A percentile compares a stretch with the other conserved stretches of the same genome.
Evolutionary conservation across 108 stramenopile species (phyloP).

Genomic region (Chaetoceros muelleri): DNA sequence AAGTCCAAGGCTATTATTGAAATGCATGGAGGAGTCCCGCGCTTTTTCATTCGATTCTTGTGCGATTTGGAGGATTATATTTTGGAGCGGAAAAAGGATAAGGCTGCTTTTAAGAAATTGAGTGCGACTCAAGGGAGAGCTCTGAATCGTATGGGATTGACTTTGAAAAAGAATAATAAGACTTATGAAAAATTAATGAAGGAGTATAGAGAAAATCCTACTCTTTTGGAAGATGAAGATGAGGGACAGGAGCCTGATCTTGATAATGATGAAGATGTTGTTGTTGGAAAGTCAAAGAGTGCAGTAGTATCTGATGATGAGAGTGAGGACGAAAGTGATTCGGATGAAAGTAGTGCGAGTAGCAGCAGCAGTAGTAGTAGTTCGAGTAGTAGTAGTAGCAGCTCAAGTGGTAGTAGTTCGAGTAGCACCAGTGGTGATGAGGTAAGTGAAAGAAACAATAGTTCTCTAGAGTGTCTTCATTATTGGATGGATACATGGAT

Average conservation of each 20-base stretch:
- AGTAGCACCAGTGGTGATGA: constrained; percentile 18
- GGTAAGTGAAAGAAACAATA: constrained; percentile 20
- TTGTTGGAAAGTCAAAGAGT: neutral
- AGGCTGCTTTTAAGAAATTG: constrained; percentile 88
- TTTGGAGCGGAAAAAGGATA: constrained; percentile 67
- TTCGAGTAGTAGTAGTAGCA: constrained; percentile 8
- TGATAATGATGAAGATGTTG: constrained; percentile 11
- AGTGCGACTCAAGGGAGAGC: constrained; percentile 83
- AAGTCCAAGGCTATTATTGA: constrained; percentile 55
- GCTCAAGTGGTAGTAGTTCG: constrained; percentile 19
- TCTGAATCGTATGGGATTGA: constrained; percentile 93
- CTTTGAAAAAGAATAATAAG: constrained; percentile 88
- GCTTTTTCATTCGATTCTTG: constrained; percentile 70
- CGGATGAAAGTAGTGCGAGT: constrained; percentile 11
- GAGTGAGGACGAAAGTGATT: constrained; percentile 9
- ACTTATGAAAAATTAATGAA: constrained; percentile 64
- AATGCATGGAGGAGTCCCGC: constrained; percentile 69
- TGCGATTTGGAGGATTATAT: constrained; percentile 88
- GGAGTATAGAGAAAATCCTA: constrained; percentile 71
- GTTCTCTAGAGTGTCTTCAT: constrained; percentile 8
- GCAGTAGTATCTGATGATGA: constrained; percentile 22
- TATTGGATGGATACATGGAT: constrained; percentile 22
- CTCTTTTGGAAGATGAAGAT: constrained; percentile 17
- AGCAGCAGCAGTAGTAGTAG: constrained; percentile 18
- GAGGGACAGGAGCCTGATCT: constrained; percentile 23